Evolutionary conservation across 2,329 filamentous ascomycete species (phyloP).

Genomic region (Cordyceps cateniannulata): DNA sequence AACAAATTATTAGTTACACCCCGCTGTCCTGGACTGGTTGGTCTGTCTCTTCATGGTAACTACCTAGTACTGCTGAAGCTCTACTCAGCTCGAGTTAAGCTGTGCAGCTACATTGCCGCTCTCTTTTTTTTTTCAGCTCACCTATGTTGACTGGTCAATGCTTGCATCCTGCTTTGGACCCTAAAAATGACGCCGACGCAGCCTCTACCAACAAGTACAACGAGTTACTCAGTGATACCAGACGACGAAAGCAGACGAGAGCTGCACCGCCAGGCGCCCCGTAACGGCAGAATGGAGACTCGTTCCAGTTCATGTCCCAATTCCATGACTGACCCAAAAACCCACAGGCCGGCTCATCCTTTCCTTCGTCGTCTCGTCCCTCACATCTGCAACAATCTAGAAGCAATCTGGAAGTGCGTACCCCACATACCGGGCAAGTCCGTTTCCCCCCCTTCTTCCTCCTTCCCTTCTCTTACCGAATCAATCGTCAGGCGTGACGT

Average conservation of each 20-base stretch:
- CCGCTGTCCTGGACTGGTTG: too few species aligned
- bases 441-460: background rate
- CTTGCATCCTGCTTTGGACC: background rate
- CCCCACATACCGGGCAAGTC: background rate
- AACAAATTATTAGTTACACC: too few species aligned
- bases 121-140: background rate
- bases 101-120: background rate
- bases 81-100: too few species aligned
- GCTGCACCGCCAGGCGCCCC: too few species aligned
- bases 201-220: background rate
- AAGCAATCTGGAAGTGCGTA: conserved; percentile 8
- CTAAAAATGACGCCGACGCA: background rate
- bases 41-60: too few species aligned
- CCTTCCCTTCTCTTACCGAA: background rate
- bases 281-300: background rate
- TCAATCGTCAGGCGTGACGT: background rate
- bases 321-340: background rate
- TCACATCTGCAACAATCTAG: conserved; percentile 11
- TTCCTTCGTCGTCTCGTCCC: background rate
- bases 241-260: too few species aligned
- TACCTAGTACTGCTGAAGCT: too few species aligned
- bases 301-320: background rate
- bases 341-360: conserved; percentile 2
- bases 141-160: background rate
- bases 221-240: too few species aligned